Conservation (phyloP, 495 filamentous ascomycete species). For the Clohesyomyces aquaticus region DNA sequence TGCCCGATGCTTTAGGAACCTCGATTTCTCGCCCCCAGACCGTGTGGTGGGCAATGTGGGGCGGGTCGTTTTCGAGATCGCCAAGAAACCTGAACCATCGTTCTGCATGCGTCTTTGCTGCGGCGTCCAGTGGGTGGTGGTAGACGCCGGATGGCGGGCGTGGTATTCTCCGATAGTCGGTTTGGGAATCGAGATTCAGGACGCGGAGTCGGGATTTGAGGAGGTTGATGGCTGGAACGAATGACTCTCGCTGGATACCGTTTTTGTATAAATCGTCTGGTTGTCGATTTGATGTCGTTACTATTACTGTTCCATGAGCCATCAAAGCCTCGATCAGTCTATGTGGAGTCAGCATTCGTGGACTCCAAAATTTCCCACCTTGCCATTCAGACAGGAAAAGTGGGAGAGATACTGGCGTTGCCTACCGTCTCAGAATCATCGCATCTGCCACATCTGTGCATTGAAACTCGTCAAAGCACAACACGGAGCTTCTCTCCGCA, state of each 20-base stretch:
- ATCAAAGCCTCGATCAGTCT: conserved; percentile 81
- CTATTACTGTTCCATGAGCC: conserved; percentile 92
- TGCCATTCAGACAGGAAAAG: not conserved
- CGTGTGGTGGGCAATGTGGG: conserved; percentile 73
- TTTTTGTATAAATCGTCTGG: conserved; percentile 97
- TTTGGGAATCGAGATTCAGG: conserved; percentile 91
- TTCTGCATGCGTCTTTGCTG: conserved; percentile 77
- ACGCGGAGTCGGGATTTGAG: conserved; percentile 80
- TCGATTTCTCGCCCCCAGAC: conserved; percentile 93
- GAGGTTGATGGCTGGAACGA: conserved; percentile 93
- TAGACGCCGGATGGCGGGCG: conserved; percentile 93
- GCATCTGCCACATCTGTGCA: conserved; percentile 98
- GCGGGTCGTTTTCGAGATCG: conserved; percentile 75
- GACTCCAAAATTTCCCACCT: not conserved
- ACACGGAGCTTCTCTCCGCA: conserved; percentile 77
- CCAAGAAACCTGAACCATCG: conserved; percentile 95
- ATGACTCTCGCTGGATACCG: conserved; percentile 92
- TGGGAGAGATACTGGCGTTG: conserved; percentile 11
- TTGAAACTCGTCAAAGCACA: conserved; percentile 99
- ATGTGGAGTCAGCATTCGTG: not conserved
- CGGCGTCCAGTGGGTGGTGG: conserved; percentile 78
- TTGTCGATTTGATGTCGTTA: conserved; percentile 96
- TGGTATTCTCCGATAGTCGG: conserved; percentile 96
- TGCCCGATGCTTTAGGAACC: conserved; percentile 85
- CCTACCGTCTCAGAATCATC: conserved; percentile 87